Evolutionary conservation across 768 basidiomycete genomes (phyloP).

Genomic region (Scleroderma bovista): DNA sequence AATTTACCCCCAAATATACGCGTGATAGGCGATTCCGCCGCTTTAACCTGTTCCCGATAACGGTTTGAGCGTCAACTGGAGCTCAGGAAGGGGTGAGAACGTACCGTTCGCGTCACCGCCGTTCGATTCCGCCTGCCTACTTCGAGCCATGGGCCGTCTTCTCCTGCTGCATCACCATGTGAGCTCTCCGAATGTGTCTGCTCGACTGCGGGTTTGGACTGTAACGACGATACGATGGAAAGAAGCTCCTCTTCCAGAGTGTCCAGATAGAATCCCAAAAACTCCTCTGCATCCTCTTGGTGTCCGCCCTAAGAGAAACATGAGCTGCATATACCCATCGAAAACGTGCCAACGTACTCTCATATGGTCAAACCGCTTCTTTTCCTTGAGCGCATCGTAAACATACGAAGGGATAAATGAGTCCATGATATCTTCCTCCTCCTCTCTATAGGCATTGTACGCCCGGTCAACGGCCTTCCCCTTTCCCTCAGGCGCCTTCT

Average conservation of each 20-base stretch:
- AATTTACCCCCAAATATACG: constrained; percentile 92
- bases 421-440: constrained; percentile 48
- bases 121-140: constrained; percentile 85
- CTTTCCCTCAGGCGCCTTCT: constrained; percentile 23
- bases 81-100: constrained; percentile 21
- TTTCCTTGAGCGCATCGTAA: constrained; percentile 90
- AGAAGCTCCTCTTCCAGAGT: constrained; percentile 90
- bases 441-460: constrained; percentile 24
- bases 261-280: constrained; percentile 95
- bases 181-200: constrained; percentile 7
- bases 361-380: constrained; percentile 93
- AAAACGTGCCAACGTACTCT: constrained; percentile 46
- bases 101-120: constrained; percentile 73
- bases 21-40: constrained; percentile 81
- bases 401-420: constrained; percentile 83
- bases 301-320: constrained; percentile 60
- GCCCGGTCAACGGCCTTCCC: constrained; percentile 38
- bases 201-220: constrained; percentile 31
- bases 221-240: constrained; percentile 51
- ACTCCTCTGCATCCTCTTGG: constrained; percentile 98
- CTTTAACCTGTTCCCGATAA: constrained; percentile 50
- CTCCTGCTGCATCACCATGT: constrained; percentile 22
- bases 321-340: background rate
- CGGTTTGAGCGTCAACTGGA: background rate
- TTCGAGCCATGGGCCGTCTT: constrained; percentile 84